phyloP scores from a whole-genome alignment of 495 filamentous ascomycete species.

The Polyplosphaeria fusca region DNA sequence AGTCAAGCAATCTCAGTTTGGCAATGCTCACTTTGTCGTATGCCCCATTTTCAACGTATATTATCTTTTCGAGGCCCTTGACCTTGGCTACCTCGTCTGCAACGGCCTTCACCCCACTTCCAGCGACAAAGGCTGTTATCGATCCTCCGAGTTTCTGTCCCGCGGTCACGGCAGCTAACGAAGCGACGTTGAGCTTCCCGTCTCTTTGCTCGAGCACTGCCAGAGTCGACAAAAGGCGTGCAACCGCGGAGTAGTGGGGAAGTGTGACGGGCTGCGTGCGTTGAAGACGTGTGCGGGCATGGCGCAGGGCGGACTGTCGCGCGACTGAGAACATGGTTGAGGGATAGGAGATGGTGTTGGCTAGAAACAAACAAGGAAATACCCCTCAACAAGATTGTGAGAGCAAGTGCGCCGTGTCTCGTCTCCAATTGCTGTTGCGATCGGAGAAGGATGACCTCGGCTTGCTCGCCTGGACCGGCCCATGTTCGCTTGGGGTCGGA shows the following conservation, averaged over 20 bases:
- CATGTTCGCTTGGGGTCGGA: background rate
- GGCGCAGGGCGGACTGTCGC: slow-evolving; percentile 38
- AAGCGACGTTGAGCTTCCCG: slow-evolving; percentile 77
- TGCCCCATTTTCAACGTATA: slow-evolving; percentile 79
- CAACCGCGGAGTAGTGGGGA: slow-evolving; percentile 46
- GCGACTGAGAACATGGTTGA: slow-evolving; percentile 37
- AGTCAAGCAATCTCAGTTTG: background rate
- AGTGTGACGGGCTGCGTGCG: slow-evolving; percentile 22
- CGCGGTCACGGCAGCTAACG: slow-evolving; percentile 81
- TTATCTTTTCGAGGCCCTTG: slow-evolving; percentile 83
- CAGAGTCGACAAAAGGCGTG: slow-evolving; percentile 78
- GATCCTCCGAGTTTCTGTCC: slow-evolving; percentile 82
- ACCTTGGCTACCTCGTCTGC: slow-evolving; percentile 87
- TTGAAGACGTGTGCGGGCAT: slow-evolving; percentile 38
- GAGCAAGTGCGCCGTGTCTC: background rate
- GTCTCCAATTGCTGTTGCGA: background rate
- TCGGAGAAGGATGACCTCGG: slow-evolving; percentile 28
- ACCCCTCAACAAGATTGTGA: too few relatives aligned
- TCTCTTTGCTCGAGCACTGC: slow-evolving; percentile 91
- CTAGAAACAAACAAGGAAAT: background rate
- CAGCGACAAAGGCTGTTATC: slow-evolving; percentile 83
- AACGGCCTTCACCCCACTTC: slow-evolving; percentile 71
- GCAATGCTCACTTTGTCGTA: slow-evolving; percentile 82
- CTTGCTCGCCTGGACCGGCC: slow-evolving; percentile 11
- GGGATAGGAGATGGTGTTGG: background rate